Conservation (phyloP, 2,329 filamentous ascomycete species). For the Aspergillus quadrilineatus region DNA sequence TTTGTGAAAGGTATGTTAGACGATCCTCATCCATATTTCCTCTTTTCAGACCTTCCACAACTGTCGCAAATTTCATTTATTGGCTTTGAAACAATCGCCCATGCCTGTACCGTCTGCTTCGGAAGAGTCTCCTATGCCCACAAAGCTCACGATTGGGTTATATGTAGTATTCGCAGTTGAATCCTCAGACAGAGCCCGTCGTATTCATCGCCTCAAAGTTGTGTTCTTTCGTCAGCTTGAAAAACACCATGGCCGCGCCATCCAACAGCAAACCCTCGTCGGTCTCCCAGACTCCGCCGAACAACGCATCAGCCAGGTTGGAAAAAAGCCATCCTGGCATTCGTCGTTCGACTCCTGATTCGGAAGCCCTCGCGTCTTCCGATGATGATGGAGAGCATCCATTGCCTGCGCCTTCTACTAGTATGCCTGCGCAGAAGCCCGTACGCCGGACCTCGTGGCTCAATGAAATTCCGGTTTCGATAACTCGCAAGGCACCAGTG, state of each 20-base stretch:
- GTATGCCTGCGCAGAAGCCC: conserved; percentile 58
- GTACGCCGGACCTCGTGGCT: conserved; percentile 78
- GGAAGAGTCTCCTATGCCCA: not conserved
- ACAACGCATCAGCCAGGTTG: conserved; percentile 64
- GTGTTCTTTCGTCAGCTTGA: conserved; percentile 28
- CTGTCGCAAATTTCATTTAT: not conserved
- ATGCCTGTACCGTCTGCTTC: not conserved
- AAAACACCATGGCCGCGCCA: conserved; percentile 43
- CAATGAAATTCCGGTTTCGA: conserved; percentile 71
- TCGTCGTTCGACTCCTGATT: conserved; percentile 86
- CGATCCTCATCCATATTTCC: not conserved
- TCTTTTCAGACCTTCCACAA: not conserved
- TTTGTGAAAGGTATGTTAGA: not conserved
- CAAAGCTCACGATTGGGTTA: not conserved
- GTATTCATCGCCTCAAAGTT: conserved; percentile 7
- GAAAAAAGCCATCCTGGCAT: conserved; percentile 70
- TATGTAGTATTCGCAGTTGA: not conserved
- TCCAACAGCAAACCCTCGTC: conserved; percentile 27
- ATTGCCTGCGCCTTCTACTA: conserved; percentile 52
- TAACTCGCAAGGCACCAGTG: conserved; percentile 74
- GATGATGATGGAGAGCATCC: conserved; percentile 82
- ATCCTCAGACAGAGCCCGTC: not conserved
- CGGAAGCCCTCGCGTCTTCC: conserved; percentile 87
- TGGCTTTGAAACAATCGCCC: not conserved
- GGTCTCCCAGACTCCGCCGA: conserved; percentile 50